These are phyloP conservation scores for Hericium alpestre DNA, from an alignment of 768 basidiomycete species.

Conservation along the genomic window DNA sequence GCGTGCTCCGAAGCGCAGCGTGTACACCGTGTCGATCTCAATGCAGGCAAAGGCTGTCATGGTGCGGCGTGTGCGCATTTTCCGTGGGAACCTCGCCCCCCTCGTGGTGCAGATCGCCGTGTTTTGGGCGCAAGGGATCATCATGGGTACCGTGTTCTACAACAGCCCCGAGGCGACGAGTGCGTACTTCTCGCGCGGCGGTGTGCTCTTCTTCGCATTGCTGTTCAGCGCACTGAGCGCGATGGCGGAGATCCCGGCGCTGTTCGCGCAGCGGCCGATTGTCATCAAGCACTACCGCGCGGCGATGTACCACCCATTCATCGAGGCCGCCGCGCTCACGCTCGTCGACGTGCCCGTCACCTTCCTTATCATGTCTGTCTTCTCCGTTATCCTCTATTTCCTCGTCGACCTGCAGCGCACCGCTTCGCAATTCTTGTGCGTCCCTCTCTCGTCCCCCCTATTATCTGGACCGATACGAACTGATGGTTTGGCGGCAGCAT, in stretches of 20 bases:
- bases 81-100: conserved; percentile 19
- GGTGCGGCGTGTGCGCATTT: conserved; percentile 25
- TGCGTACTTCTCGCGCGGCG: conserved; percentile 67
- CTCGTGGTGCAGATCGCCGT: conserved; percentile 30
- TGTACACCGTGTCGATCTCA: conserved; percentile 24
- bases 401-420: conserved; percentile 44
- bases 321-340: conserved; percentile 46
- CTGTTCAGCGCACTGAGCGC: conserved; percentile 48
- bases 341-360: conserved; percentile 54
- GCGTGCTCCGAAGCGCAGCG: conserved; percentile 27
- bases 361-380: conserved; percentile 33
- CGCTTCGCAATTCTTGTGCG: conserved; percentile 59
- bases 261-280: conserved; percentile 51
- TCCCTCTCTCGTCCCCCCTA: conserved; percentile 1
- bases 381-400: conserved; percentile 49
- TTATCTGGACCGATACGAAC: not conserved
- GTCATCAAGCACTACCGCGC: conserved; percentile 45
- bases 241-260: conserved; percentile 53
- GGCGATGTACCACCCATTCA: conserved; percentile 52
- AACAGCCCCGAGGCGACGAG: conserved; percentile 41
- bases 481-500: conserved; percentile 26
- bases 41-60: conserved; percentile 28
- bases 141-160: conserved; percentile 59
- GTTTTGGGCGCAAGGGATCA: conserved; percentile 41
- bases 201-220: conserved; percentile 63